Evolutionary conservation across 805 yeast genomes (phyloP).

Genomic region (Saccharomycopsis fodiens): DNA sequence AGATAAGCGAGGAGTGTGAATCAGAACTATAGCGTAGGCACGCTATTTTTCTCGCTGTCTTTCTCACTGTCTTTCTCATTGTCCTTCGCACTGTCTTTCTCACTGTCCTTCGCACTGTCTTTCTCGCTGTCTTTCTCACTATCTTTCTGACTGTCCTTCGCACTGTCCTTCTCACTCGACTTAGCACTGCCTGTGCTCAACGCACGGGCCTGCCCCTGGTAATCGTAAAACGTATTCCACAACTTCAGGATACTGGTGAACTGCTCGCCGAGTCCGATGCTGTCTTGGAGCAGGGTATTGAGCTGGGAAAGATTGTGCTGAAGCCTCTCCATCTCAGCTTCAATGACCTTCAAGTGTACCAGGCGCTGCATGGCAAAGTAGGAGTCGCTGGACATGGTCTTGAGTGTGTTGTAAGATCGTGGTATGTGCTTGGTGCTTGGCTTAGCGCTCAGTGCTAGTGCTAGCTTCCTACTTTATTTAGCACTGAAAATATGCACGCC

Average conservation of each 20-base stretch:
- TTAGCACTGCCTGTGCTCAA: too few relatives aligned
- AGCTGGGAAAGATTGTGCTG: not conserved
- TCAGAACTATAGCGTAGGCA: too few relatives aligned
- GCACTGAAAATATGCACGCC: too few relatives aligned
- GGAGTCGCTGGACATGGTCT: not conserved
- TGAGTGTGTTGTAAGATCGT: not conserved
- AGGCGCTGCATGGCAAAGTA: slow-evolving; percentile 11
- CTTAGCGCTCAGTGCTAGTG: not conserved
- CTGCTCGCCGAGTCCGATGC: slow-evolving; percentile 15
- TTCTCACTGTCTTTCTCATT: too few relatives aligned
- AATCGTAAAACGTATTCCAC: slow-evolving; percentile 20
- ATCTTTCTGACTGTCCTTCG: too few relatives aligned
- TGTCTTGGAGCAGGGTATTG: slow-evolving; percentile 38
- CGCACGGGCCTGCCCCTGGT: slow-evolving; percentile 8
- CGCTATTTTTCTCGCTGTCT: too few relatives aligned
- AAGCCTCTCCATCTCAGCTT: slow-evolving; percentile 5
- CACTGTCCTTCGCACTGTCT: too few relatives aligned
- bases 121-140: too few relatives aligned
- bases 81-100: too few relatives aligned
- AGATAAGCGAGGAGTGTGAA: too few relatives aligned
- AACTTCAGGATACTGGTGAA: slow-evolving; percentile 16
- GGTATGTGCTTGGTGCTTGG: not conserved
- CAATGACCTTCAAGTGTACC: slow-evolving; percentile 10
- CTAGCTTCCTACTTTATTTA: not conserved
- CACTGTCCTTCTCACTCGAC: too few relatives aligned